Base-by-base conservation (phyloP, 2,329 filamentous ascomycete genomes). In the Diaporthe velutina region DNA sequence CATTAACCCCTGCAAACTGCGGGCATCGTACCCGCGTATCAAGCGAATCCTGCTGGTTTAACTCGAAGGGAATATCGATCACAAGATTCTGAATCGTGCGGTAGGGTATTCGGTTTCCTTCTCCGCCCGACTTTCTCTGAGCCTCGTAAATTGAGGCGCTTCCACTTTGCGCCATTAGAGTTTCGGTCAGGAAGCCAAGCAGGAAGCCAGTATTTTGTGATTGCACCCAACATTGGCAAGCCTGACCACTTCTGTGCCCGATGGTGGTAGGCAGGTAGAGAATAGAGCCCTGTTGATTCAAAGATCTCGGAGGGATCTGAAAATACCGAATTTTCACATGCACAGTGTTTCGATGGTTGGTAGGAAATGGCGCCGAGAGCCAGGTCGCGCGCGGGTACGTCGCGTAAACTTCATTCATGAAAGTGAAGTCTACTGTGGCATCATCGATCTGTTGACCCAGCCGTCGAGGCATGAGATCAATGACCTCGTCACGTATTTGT, bases 331-430 rank as follows among this genome's bases (percentile, higher is more conserved):
- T 19, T 22, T 67, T 30, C 2, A 1, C 15, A 13, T 67, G 42
- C 6, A 67, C 0, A 25, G 3, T 52, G 7, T 67, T 35, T 2
- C 52, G 22, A 52, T 52, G 6, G 7, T 2, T 28, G 30, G 30
- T 7, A 2, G 61, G 61, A 52, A 67, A 52, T 28, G 61, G 61
- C 8, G 30, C 61, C 2, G 30, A 52, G 12, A 67, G 61, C 61
- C 61, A 67, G 3, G 61, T 67, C 2, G 19, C 60, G 6, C 40
- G n/a, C 2, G 33, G 19, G 2, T 7, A 2, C 40, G 0, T 3
- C 2, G 2, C n/a, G n/a, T n/a, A n/a, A n/a, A n/a, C n/a, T n/a
- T 1, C 9, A 0, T 13, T 4, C 1, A 12, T 6, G 40, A 9
- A 35, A 0, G 25, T 5, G 10, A 35, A 0, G n/a, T 67, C 45